Conservation (phyloP, 2,329 filamentous ascomycete genomes). For the Pseudocercospora fuligena region DNA sequence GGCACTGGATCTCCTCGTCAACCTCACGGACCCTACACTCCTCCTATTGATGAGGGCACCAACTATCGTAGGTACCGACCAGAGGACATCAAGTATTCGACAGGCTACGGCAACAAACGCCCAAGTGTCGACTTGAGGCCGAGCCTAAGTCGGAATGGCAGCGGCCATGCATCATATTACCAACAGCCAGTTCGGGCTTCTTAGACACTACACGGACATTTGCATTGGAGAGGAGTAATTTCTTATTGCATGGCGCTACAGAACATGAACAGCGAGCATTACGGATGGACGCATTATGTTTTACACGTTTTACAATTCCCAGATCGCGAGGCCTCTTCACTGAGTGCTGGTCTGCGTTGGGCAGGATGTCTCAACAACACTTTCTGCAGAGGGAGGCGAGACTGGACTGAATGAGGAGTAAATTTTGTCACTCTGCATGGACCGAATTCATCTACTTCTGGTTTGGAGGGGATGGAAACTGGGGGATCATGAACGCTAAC, state of each 20-base stretch:
- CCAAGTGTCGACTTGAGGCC: constrained; percentile 25
- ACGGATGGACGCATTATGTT: constrained; percentile 17
- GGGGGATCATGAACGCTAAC: background rate
- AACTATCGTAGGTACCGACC: constrained; percentile 40
- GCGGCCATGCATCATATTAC: constrained; percentile 16
- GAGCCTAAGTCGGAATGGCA: constrained; percentile 23
- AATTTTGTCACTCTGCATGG: background rate
- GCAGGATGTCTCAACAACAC: constrained; percentile 17
- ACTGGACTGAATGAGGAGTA: background rate
- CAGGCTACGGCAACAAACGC: constrained; percentile 28
- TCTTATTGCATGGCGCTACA: constrained; percentile 19
- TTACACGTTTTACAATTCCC: constrained; percentile 20
- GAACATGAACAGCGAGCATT: constrained; percentile 18
- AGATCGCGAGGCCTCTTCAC: constrained; percentile 20
- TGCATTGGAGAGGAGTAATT: constrained; percentile 3
- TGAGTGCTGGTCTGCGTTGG: constrained; percentile 22
- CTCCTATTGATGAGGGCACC: constrained; percentile 37
- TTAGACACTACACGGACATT: background rate
- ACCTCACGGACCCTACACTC: constrained; percentile 41
- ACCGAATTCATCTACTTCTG: background rate
- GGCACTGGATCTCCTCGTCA: constrained; percentile 33
- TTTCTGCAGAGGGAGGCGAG: constrained; percentile 11
- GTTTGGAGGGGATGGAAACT: background rate
- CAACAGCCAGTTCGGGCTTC: constrained; percentile 20
- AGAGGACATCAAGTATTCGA: constrained; percentile 45